Evolutionary conservation across 805 yeast genomes (phyloP).

Genomic region (Yamadazyma laniorum): DNA sequence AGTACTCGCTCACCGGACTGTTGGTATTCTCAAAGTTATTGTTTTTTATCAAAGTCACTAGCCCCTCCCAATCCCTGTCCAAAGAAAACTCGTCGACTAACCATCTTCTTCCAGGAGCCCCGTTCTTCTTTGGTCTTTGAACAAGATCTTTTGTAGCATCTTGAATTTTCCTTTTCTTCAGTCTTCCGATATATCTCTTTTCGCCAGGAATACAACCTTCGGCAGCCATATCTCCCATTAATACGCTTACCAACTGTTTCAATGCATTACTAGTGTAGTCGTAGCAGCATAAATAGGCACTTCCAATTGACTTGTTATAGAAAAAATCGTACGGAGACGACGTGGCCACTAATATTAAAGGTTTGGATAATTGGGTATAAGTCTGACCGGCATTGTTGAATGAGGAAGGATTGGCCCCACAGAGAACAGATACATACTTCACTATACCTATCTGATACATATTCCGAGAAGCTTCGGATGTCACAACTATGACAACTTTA

Average conservation of each 20-base stretch:
- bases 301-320: constrained; percentile 52
- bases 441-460: constrained; percentile 62
- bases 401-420: constrained; percentile 45
- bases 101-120: constrained; percentile 45
- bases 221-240: constrained; percentile 54
- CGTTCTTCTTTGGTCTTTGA: constrained; percentile 10
- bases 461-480: constrained; percentile 58
- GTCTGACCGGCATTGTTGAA: constrained; percentile 20
- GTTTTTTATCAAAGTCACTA: constrained; percentile 43
- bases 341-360: constrained; percentile 57
- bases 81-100: constrained; percentile 55
- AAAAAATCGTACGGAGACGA: constrained; percentile 63
- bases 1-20: constrained; percentile 18
- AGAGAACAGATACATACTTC: constrained; percentile 53
- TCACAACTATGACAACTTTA: constrained; percentile 50
- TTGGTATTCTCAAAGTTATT: constrained; percentile 24
- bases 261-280: constrained; percentile 57
- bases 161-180: constrained; percentile 20
- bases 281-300: constrained; percentile 58
- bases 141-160: constrained; percentile 9
- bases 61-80: constrained; percentile 49
- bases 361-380: constrained; percentile 39
- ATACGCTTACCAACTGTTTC: constrained; percentile 46
- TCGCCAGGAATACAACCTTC: constrained; percentile 60
- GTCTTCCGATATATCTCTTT: constrained; percentile 28